Base-by-base conservation (phyloP, 768 basidiomycete genomes). In the Auricularia sp. region DNA sequence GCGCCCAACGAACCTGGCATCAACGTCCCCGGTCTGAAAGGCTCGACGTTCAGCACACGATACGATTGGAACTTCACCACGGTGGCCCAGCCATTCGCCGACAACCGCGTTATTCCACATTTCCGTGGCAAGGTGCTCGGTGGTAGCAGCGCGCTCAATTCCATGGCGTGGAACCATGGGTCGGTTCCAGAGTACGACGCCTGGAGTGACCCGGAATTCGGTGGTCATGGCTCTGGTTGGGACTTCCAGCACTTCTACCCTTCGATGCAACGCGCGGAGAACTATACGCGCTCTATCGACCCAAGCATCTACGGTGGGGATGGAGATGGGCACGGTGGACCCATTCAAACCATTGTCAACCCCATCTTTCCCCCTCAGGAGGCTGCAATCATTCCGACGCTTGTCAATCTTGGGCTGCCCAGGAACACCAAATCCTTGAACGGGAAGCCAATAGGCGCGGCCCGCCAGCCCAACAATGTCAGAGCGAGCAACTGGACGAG, bases 371-470 rank as follows among this genome's bases (percentile, higher is more conserved):
- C 29, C 29, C 29, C 29, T 29, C 29, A 29, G 29, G 29, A 29
- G 29, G 29, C 29, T 29, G 29, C 29, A 29, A 29, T 29, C 29
- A 29, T 29, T 29, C 29, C 29, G 29, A 29, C 29, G 29, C 29
- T 29, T 29, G 29, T 29, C 29, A 29, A 29, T 29, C 29, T 29
- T 29, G 29, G 29, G 29, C 29, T 29, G 29, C 29, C 29, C 29
- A 29, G 29, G 29, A 29, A 29, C 0, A 29, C 3, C 29, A 29
- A 29, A 2, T 29, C 29, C 42, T 34, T 35, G 36, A 8, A 23
- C 63, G 42, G 61, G 18, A 47, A 73, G 53, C 79, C 80, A 34
- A 34, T 43, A 16, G 51, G 63, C 59, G 18, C 44, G 44, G 64
- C 36, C 18, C 63, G 64, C 62, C 35, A 36, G 3, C 64, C 39